These are phyloP conservation scores for Pneumocystis oryctolagi DNA, from an alignment of 1,139 yeast genomes.

Conservation along the genomic window DNA sequence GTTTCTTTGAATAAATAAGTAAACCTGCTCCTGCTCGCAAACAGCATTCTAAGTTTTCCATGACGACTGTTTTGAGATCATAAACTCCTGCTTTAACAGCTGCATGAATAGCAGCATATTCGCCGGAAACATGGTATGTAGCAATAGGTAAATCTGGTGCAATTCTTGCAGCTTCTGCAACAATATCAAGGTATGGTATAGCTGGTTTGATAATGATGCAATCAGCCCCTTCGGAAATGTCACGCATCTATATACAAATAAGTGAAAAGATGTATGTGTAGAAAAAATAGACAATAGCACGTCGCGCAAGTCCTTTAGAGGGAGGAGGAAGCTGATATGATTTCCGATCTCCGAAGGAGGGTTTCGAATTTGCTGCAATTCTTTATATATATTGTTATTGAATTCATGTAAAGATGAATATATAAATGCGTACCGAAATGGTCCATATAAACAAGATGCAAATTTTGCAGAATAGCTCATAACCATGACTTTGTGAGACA, in stretches of 20 bases:
- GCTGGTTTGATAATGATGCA: conserved; percentile 95
- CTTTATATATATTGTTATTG: neutral
- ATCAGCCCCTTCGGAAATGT: conserved; percentile 85
- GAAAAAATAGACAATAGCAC: conserved; percentile 52
- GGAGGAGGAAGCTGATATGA: conserved; percentile 88
- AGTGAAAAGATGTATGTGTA: neutral
- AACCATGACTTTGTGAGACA: conserved; percentile 77
- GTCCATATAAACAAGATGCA: conserved; percentile 83
- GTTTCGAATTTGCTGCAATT: conserved; percentile 75
- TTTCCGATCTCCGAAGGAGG: conserved; percentile 81
- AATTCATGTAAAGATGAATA: neutral
- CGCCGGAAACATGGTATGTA: conserved; percentile 95
- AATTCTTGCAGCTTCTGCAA: conserved; percentile 71
- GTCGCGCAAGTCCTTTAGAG: conserved; percentile 82
- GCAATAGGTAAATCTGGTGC: conserved; percentile 79
- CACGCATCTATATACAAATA: conserved; percentile 23
- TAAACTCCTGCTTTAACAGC: conserved; percentile 93
- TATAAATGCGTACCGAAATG: conserved; percentile 56
- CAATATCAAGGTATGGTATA: conserved; percentile 81
- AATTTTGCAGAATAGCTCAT: conserved; percentile 94
- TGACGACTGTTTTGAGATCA: conserved; percentile 77
- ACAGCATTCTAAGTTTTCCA: conserved; percentile 81
- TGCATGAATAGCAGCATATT: conserved; percentile 94
- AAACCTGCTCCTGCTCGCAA: conserved; percentile 92
- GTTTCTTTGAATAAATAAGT: conserved; percentile 3